Percentiles rank a stretch among this genome's conserved stretches.
Evolutionary conservation across 495 filamentous ascomycete species (phyloP).

Genomic region (Hypoxylon fragiforme): DNA sequence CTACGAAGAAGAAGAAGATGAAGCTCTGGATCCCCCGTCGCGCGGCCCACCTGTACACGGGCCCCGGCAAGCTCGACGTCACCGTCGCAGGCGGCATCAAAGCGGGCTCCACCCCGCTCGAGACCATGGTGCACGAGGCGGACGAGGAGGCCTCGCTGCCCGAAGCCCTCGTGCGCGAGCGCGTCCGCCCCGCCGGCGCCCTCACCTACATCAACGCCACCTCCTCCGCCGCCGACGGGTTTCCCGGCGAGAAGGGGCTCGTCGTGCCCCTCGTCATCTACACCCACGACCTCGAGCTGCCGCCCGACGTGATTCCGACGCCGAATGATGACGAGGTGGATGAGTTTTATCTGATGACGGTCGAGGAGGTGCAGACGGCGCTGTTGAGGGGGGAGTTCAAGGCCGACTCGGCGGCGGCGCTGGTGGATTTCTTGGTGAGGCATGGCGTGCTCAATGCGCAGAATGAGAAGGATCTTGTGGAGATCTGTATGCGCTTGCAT

Average conservation of each 20-base stretch:
- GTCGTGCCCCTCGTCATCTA: conserved; percentile 43
- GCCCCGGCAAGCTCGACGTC: conserved; percentile 57
- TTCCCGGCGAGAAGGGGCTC: conserved; percentile 22
- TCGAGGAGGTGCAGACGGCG: conserved; percentile 50
- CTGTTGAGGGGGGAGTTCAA: conserved; percentile 57
- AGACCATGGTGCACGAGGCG: conserved; percentile 57
- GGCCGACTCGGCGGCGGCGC: conserved; percentile 51
- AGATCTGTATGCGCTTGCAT: conserved; percentile 54
- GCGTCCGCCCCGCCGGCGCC: conserved; percentile 40
- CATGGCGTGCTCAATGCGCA: conserved; percentile 57
- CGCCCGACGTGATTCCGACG: conserved; percentile 38
- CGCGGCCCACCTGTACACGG: conserved; percentile 49
- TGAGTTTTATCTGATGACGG: conserved; percentile 50
- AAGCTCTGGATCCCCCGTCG: conserved; percentile 58
- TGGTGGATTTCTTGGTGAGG: conserved; percentile 59
- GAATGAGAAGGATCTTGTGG: conserved; percentile 53
- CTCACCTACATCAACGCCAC: conserved; percentile 48
- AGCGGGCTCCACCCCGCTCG: conserved; percentile 45
- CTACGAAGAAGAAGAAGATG: too few species aligned
- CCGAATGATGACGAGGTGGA: conserved; percentile 59
- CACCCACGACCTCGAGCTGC: conserved; percentile 25
- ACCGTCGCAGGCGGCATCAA: conserved; percentile 60
- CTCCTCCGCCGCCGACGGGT: conserved; percentile 37
- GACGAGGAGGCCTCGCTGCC: conserved; percentile 57
- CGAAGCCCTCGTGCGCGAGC: conserved; percentile 32